phyloP scores from a whole-genome alignment of 805 yeast species.

The Starmerella etchellsii region DNA sequence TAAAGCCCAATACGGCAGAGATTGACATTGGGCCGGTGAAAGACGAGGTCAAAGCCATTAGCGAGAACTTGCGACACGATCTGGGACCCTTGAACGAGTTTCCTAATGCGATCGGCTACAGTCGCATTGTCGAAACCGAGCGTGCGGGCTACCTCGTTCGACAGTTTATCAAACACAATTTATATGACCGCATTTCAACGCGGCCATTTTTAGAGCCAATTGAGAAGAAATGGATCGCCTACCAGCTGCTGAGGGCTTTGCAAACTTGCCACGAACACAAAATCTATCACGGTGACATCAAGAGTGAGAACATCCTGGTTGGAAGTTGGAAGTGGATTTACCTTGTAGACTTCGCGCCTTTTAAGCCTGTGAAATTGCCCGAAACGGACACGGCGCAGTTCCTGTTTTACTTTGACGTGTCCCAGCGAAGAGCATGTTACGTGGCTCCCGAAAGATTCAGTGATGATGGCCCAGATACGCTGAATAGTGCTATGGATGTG shows the following conservation, averaged over 20 bases:
- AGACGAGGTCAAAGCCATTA: constrained; percentile 8
- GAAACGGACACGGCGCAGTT: constrained; percentile 89
- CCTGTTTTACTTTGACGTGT: constrained; percentile 83
- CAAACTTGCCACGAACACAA: constrained; percentile 47
- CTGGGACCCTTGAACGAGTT: constrained; percentile 18
- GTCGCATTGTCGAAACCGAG: constrained; percentile 68
- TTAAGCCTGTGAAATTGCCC: constrained; percentile 76
- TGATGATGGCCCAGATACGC: constrained; percentile 22
- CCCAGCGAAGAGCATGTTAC: constrained; percentile 76
- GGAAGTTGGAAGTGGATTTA: constrained; percentile 83
- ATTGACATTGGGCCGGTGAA: constrained; percentile 7
- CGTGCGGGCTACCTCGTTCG: constrained; percentile 85
- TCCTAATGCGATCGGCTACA: constrained; percentile 56
- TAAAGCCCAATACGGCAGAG: constrained; percentile 43
- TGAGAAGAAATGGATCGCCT: constrained; percentile 75
- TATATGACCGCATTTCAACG: constrained; percentile 78
- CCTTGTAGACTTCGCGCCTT: constrained; percentile 69
- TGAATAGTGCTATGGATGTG: constrained; percentile 64
- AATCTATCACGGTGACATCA: constrained; percentile 80
- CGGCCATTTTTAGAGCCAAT: constrained; percentile 73
- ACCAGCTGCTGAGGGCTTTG: constrained; percentile 58
- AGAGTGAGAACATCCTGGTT: constrained; percentile 75
- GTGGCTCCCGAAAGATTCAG: constrained; percentile 86
- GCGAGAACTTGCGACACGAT: constrained; percentile 18
- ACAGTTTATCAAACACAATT: constrained; percentile 61